These are phyloP conservation scores for Heimioporus sp. DNA, from an alignment of 768 basidiomycete species.

Conservation along the genomic window DNA sequence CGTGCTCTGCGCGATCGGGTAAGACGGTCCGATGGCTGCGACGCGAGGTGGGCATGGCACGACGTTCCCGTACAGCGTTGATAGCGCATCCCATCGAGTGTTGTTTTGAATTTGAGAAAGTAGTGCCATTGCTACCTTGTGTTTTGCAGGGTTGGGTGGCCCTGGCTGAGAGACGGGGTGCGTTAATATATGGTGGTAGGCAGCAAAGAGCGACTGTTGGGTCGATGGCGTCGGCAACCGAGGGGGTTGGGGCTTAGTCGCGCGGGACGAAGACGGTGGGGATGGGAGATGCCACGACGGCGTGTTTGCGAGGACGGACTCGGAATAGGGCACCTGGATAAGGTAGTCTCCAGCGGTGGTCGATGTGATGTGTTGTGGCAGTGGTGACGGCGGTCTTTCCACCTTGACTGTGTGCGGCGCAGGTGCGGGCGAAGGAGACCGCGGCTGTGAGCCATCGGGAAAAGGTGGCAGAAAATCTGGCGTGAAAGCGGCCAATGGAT, in stretches of 20 bases:
- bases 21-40: constrained; percentile 62
- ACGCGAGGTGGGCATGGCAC: constrained; percentile 62
- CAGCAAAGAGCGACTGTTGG: constrained; percentile 62
- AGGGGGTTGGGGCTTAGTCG: constrained; percentile 17
- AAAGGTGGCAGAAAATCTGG: constrained; percentile 36
- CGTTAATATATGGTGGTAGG: constrained; percentile 77
- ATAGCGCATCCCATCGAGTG: constrained; percentile 66
- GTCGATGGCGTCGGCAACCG: constrained; percentile 51
- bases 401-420: constrained; percentile 29
- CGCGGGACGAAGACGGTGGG: constrained; percentile 24
- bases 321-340: constrained; percentile 69
- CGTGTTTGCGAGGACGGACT: constrained; percentile 63
- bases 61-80: constrained; percentile 60
- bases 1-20: constrained; percentile 45
- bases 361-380: constrained; percentile 40
- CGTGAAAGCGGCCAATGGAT: constrained; percentile 31
- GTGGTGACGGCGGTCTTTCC: constrained; percentile 39
- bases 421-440: constrained; percentile 38
- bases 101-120: constrained; percentile 53
- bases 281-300: constrained; percentile 72
- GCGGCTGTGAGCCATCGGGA: constrained; percentile 27
- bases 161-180: constrained; percentile 56
- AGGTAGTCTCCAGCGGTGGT: constrained; percentile 62
- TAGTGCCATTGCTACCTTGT: constrained; percentile 74
- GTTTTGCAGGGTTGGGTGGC: constrained; percentile 58